phyloP scores from a whole-genome alignment of 1,284 basidiomycete genomes.

The Neonothopanus nambi region DNA sequence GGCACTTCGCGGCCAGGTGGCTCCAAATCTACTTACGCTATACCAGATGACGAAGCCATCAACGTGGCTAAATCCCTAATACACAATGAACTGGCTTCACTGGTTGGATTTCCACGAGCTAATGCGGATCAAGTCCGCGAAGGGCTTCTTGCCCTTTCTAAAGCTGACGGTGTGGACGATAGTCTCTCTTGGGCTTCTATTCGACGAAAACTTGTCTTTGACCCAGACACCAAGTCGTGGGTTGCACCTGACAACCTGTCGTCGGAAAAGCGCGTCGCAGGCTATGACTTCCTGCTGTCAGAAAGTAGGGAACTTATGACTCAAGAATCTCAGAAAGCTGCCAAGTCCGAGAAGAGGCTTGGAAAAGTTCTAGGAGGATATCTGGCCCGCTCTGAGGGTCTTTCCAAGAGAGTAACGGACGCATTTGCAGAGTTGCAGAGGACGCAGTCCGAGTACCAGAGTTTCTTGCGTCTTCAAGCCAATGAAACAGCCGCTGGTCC shows the following conservation, averaged over 20 bases:
- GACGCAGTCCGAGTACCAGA: constrained; percentile 71
- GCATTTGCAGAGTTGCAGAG: constrained; percentile 73
- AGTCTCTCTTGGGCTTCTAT: constrained; percentile 68
- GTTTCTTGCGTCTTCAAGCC: constrained; percentile 70
- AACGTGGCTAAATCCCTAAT: constrained; percentile 72
- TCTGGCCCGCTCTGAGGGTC: constrained; percentile 71
- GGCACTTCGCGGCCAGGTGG: constrained; percentile 84
- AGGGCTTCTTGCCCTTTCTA: constrained; percentile 64
- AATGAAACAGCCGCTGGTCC: constrained; percentile 79
- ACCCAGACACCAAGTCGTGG: constrained; percentile 61
- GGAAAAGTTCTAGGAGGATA: constrained; percentile 89
- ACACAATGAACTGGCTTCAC: constrained; percentile 76
- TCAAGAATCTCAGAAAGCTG: constrained; percentile 78
- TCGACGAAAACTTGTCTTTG: constrained; percentile 63
- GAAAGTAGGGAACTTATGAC: constrained; percentile 75
- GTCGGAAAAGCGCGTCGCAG: constrained; percentile 59
- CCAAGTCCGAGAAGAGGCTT: constrained; percentile 93
- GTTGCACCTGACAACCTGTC: constrained; percentile 64
- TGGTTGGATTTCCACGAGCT: constrained; percentile 86
- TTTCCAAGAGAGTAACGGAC: constrained; percentile 66
- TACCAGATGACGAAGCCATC: constrained; percentile 80
- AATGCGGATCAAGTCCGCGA: constrained; percentile 76
- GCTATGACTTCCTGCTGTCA: constrained; percentile 64
- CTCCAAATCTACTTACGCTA: constrained; percentile 70
- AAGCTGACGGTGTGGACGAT: constrained; percentile 60